Conservation (phyloP, 202 grass and related monocot species). For the Elaeis oleifera region DNA sequence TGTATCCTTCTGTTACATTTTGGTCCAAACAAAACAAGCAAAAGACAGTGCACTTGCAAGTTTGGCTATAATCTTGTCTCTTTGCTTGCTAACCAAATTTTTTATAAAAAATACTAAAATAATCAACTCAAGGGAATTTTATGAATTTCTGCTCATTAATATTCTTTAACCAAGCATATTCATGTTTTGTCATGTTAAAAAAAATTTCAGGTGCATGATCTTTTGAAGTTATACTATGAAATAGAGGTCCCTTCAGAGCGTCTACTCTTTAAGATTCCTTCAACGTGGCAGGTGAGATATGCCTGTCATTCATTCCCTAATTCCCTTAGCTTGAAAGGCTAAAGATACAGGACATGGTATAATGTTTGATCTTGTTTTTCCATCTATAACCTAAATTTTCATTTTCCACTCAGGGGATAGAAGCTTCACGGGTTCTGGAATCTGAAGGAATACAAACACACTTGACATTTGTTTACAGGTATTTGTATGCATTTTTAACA, state of each 20-base stretch:
- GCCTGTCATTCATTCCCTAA: constrained; percentile 10
- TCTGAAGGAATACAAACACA: constrained; percentile 93
- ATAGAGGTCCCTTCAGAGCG: constrained; percentile 58
- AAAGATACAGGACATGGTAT: constrained; percentile 7
- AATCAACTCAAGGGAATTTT: no score
- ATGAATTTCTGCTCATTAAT: no score
- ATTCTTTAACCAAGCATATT: no score
- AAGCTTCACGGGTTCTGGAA: constrained; percentile 91
- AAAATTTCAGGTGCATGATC: constrained; percentile 62
- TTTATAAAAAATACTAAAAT: no score
- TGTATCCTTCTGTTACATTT: no score
- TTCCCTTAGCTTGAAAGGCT: not conserved
- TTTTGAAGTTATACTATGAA: constrained; percentile 72
- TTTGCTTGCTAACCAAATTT: no score
- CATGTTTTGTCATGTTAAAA: not conserved
- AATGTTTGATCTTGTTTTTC: constrained; percentile 18
- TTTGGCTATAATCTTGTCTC: no score
- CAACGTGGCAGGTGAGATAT: constrained; percentile 92
- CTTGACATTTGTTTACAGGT: constrained; percentile 95
- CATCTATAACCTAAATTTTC: constrained; percentile 3
- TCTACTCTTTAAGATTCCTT: constrained; percentile 95
- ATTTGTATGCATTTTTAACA: constrained; percentile 1
- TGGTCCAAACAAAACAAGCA: no score
- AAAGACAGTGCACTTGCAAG: no score
- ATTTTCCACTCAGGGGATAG: constrained; percentile 59